Evolutionary conservation across 345 rosid genomes (phyloP).

Genomic region (Brassica cretica): DNA sequence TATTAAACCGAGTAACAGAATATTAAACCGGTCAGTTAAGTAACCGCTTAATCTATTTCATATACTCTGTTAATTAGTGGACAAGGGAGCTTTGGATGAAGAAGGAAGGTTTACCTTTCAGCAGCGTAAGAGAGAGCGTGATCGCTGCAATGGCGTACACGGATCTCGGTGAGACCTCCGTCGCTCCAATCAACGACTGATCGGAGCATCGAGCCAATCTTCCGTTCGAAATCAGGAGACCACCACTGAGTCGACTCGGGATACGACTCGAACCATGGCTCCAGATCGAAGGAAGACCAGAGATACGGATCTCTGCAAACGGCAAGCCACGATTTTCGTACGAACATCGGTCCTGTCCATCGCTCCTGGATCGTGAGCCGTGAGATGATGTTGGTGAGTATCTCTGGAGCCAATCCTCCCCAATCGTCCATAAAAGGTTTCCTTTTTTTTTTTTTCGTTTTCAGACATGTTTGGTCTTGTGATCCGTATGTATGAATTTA

Average conservation of each 20-base stretch:
- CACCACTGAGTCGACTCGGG: slow-evolving; percentile 58
- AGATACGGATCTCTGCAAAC: slow-evolving; percentile 73
- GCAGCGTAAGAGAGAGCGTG: slow-evolving; percentile 57
- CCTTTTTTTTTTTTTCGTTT: background rate
- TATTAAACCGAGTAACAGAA: background rate
- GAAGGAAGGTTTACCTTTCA: slow-evolving; percentile 45
- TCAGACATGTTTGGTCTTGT: background rate
- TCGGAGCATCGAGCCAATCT: slow-evolving; percentile 66
- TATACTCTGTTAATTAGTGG: background rate
- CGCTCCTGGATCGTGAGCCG: slow-evolving; percentile 62
- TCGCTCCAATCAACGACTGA: slow-evolving; percentile 68
- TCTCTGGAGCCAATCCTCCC: slow-evolving; percentile 76
- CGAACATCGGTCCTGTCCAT: slow-evolving; percentile 84
- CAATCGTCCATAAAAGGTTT: slow-evolving; percentile 44
- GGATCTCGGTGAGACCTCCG: slow-evolving; percentile 57
- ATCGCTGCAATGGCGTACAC: slow-evolving; percentile 82
- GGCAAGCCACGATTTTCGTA: slow-evolving; percentile 66
- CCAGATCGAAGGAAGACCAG: slow-evolving; percentile 64
- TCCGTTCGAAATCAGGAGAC: slow-evolving; percentile 66
- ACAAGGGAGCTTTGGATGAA: background rate
- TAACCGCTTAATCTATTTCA: background rate
- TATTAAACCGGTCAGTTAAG: background rate
- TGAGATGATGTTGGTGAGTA: slow-evolving; percentile 67
- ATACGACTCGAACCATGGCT: slow-evolving; percentile 54
- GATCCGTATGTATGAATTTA: slow-evolving; percentile 3